Percentiles rank a stretch among this genome's conserved stretches.
phyloP scores from a whole-genome alignment of 2,329 filamentous ascomycete species.

The Colletotrichum sp. region DNA sequence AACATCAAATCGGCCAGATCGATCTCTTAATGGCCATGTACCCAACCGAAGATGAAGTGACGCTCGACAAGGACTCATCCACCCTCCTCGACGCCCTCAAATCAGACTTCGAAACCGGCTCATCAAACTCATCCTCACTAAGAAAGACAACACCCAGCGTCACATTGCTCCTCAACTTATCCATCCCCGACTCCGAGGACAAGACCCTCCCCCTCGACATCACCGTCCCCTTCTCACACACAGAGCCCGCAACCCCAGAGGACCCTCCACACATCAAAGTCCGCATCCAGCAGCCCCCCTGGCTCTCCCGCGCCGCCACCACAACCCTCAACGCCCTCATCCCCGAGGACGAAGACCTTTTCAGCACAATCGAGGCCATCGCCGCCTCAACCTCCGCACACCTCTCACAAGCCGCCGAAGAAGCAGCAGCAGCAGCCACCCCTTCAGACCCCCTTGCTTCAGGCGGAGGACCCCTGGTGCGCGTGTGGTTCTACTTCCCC shows the following conservation, averaged over 20 bases:
- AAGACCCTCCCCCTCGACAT: conserved; percentile 38
- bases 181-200: conserved; percentile 20
- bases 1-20: conserved; percentile 52
- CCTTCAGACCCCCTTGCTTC: not conserved
- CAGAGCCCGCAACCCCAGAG: not conserved
- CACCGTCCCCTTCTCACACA: conserved; percentile 33
- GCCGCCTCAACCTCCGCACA: conserved; percentile 37
- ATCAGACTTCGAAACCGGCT: not conserved
- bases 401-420: conserved; percentile 30
- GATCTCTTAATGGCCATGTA: conserved; percentile 62
- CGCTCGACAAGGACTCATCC: not conserved
- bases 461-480: conserved; percentile 36
- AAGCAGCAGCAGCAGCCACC: not conserved
- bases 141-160: not conserved
- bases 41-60: conserved; percentile 35
- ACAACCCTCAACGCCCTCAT: conserved; percentile 41
- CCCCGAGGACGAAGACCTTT: conserved; percentile 45
- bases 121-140: not conserved
- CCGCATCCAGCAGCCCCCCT: conserved; percentile 52
- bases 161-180: conserved; percentile 30
- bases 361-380: conserved; percentile 50
- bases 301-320: conserved; percentile 56
- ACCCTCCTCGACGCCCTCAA: not conserved
- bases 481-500: conserved; percentile 69
- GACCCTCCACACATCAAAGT: conserved; percentile 46